Base-by-base conservation (phyloP, 345 rosid genomes). In the Salix suchowensis region DNA sequence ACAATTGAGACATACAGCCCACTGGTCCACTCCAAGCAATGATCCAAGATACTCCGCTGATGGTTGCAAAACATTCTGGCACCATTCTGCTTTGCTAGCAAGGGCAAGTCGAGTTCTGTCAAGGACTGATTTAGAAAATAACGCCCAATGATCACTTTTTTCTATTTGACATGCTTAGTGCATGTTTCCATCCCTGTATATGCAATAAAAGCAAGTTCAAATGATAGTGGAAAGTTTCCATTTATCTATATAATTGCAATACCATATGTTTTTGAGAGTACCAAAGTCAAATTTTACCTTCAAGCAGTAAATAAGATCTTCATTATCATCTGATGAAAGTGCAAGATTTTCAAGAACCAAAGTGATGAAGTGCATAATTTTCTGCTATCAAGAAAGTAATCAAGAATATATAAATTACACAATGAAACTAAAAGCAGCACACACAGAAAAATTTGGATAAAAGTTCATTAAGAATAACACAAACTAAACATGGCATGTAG, bases 11-110 rank as follows among this genome's bases (percentile, higher is more conserved):
- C 99, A 68, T 92, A 96, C 99, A 78, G 98, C 99, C 89, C 89
- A 85, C 64, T 79, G 86, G 72, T 92, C 95, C 74, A 96, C 95
- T 80, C 89, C 88, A 77, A 96, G 97, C 84, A 85, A 85, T 40
- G 92, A 89, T 78, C 99, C 99, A 81, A 96, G 95, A 86, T 93
- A 92, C 78, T 89, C 93, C 18, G 95, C 99, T 11, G 99, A 96
- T 55, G 99, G 98, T 82, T 96, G 98, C 88, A 96, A 83, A 79
- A 93, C 77, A 80, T 80, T 81, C 70, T 89, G 97, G 81, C 92
- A 96, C 86, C 87, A 91, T 79, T 93, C 99, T 73, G 95, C 95
- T 83, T 91, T 96, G 89, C 86, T 84, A 78, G 95, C 81, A 79
- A 96, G 93, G 67, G 95, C 88, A 71, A 93, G 95, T 68, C 97